A percentile compares a stretch with the other conserved stretches of the same genome.
Evolutionary conservation across 768 basidiomycete genomes (phyloP).

Genomic region (Wakefieldia striispora): DNA sequence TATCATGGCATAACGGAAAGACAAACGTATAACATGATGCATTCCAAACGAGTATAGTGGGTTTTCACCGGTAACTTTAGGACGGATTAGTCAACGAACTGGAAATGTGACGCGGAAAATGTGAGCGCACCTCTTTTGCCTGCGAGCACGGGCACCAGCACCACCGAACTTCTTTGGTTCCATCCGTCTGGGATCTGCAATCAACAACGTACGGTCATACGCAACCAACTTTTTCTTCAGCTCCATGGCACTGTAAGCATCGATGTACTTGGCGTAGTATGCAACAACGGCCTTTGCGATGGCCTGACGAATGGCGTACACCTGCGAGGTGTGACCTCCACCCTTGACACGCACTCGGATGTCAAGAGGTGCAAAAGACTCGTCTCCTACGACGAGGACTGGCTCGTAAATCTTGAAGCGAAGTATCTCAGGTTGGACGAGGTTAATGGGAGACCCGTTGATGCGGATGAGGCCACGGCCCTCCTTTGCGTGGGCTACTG

Average conservation of each 20-base stretch:
- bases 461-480: conserved; percentile 95
- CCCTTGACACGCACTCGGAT: conserved; percentile 98
- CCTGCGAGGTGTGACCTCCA: conserved; percentile 98
- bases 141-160: conserved; percentile 95
- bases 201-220: conserved; percentile 89
- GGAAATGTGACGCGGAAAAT: background rate
- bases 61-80: conserved; percentile 61
- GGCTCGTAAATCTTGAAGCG: conserved; percentile 99
- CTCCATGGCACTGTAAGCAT: conserved; percentile 95
- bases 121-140: conserved; percentile 81
- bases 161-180: conserved; percentile 99
- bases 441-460: conserved; percentile 95
- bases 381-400: conserved; percentile 89
- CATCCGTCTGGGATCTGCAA: conserved; percentile 94
- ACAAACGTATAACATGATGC: conserved; percentile 46
- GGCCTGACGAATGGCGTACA: conserved; percentile 98
- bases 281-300: conserved; percentile 97
- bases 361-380: conserved; percentile 83
- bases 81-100: conserved; percentile 10
- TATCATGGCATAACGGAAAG: conserved; percentile 36
- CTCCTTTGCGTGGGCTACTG: conserved; percentile 95
- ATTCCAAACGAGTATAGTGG: conserved; percentile 36
- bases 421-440: conserved; percentile 92
- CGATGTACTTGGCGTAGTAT: conserved; percentile 98
- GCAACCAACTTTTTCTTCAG: conserved; percentile 97